Evolutionary conservation across 805 yeast genomes (phyloP).

Genomic region (Ogataea henricii): DNA sequence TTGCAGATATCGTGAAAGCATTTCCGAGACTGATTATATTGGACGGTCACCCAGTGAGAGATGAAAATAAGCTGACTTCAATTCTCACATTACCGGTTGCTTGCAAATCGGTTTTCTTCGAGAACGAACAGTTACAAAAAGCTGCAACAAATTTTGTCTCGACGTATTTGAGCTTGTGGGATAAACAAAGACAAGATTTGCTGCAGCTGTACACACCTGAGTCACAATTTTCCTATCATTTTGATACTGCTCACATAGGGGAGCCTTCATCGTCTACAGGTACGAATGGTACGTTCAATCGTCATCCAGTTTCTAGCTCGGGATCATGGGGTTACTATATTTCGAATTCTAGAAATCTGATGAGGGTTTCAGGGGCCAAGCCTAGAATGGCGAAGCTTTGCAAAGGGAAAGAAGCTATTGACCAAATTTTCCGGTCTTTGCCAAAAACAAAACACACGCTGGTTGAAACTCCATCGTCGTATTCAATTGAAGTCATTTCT

Average conservation of each 20-base stretch:
- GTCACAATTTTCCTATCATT: slow-evolving; percentile 81
- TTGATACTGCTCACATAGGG: slow-evolving; percentile 60
- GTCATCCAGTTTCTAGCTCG: neutral
- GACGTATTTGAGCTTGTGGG: slow-evolving; percentile 81
- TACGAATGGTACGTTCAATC: neutral
- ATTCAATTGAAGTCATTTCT: slow-evolving; percentile 77
- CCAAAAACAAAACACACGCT: slow-evolving; percentile 83
- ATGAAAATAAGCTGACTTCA: slow-evolving; percentile 57
- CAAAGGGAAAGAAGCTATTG: slow-evolving; percentile 69
- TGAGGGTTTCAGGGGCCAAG: slow-evolving; percentile 57
- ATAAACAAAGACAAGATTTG: slow-evolving; percentile 68
- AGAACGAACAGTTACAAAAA: slow-evolving; percentile 66
- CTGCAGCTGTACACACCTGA: slow-evolving; percentile 74
- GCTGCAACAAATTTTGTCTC: slow-evolving; percentile 77
- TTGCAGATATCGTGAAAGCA: slow-evolving; percentile 60
- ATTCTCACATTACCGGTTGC: slow-evolving; percentile 59
- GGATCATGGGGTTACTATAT: slow-evolving; percentile 65
- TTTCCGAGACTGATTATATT: slow-evolving; percentile 83
- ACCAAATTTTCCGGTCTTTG: slow-evolving; percentile 58
- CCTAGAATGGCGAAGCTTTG: slow-evolving; percentile 60
- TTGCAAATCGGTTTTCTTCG: slow-evolving; percentile 74
- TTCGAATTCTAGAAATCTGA: slow-evolving; percentile 74
- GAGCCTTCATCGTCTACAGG: slow-evolving; percentile 12
- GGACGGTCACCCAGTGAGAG: slow-evolving; percentile 78
- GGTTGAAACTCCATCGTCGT: slow-evolving; percentile 59